phyloP scores from a whole-genome alignment of 805 yeast species.

The Spencermartinsiella europaea region DNA sequence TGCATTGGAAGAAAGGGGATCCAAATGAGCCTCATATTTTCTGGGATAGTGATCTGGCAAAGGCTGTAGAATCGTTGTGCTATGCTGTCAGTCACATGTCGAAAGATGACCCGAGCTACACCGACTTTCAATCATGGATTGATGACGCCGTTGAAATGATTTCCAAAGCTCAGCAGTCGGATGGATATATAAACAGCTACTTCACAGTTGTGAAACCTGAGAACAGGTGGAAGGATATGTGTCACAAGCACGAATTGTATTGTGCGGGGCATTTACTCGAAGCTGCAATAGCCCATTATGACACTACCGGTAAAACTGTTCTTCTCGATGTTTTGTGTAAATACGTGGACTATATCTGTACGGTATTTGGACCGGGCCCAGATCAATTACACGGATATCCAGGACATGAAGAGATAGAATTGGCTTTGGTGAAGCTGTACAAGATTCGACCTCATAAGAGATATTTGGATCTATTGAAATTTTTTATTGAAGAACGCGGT shows the following conservation, averaged over 20 bases:
- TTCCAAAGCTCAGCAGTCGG: constrained; percentile 23
- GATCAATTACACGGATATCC: constrained; percentile 23
- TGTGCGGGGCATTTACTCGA: constrained; percentile 27
- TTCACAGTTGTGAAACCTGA: constrained; percentile 23
- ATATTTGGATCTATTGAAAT: constrained; percentile 21
- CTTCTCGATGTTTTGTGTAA: constrained; percentile 20
- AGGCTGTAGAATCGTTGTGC: constrained; percentile 24
- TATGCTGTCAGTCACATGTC: constrained; percentile 22
- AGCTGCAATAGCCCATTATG: constrained; percentile 25
- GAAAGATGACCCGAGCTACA: background rate
- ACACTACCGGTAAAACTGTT: constrained; percentile 18
- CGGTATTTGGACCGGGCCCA: constrained; percentile 22
- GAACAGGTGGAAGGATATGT: constrained; percentile 14
- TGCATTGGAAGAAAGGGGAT: constrained; percentile 2
- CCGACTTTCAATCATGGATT: constrained; percentile 14
- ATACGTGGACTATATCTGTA: constrained; percentile 22
- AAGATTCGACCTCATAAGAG: constrained; percentile 19
- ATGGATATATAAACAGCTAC: constrained; percentile 27
- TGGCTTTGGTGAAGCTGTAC: constrained; percentile 24
- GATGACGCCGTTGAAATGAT: constrained; percentile 22
- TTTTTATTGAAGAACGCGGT: constrained; percentile 26
- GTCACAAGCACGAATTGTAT: constrained; percentile 19
- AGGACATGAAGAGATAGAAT: constrained; percentile 29
- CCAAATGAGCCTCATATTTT: constrained; percentile 11
- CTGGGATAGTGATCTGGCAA: constrained; percentile 30